phyloP scores from a whole-genome alignment of 306 rosid genomes.

The Fagus sylvatica region DNA sequence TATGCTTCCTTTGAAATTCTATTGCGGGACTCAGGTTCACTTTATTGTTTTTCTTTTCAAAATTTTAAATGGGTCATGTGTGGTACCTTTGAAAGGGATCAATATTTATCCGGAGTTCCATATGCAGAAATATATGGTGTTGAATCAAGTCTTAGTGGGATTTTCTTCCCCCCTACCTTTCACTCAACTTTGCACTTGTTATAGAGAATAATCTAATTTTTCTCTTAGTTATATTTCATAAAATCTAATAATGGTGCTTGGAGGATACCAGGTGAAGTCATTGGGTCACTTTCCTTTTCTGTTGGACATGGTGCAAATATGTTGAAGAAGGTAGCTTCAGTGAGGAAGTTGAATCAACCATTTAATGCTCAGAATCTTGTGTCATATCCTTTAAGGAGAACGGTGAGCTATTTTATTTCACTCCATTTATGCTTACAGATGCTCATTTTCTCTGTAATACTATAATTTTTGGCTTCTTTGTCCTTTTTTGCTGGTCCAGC shows the following conservation, averaged over 20 bases:
- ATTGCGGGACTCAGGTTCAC: background rate
- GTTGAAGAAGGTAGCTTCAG: constrained; percentile 75
- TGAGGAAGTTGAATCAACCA: constrained; percentile 64
- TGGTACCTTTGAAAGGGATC: background rate
- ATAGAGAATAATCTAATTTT: background rate
- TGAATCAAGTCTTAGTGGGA: background rate
- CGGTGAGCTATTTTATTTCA: constrained; percentile 49
- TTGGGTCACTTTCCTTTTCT: constrained; percentile 82
- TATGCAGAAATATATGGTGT: background rate
- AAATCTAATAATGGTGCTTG: constrained; percentile 21
- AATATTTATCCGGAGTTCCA: background rate
- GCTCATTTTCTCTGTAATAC: constrained; percentile 10
- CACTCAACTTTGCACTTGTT: background rate
- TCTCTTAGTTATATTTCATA: background rate
- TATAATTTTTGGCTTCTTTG: constrained; percentile 9
- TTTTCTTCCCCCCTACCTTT: background rate
- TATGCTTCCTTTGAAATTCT: background rate
- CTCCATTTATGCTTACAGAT: constrained; percentile 10
- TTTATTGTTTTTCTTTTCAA: background rate
- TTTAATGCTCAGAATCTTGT: constrained; percentile 45
- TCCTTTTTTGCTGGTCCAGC: constrained; percentile 48
- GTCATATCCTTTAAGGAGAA: constrained; percentile 64
- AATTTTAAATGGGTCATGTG: background rate
- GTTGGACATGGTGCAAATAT: constrained; percentile 73
- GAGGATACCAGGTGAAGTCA: constrained; percentile 74